Conservation (phyloP, 768 basidiomycete genomes). For the Calocybe cyanea region DNA sequence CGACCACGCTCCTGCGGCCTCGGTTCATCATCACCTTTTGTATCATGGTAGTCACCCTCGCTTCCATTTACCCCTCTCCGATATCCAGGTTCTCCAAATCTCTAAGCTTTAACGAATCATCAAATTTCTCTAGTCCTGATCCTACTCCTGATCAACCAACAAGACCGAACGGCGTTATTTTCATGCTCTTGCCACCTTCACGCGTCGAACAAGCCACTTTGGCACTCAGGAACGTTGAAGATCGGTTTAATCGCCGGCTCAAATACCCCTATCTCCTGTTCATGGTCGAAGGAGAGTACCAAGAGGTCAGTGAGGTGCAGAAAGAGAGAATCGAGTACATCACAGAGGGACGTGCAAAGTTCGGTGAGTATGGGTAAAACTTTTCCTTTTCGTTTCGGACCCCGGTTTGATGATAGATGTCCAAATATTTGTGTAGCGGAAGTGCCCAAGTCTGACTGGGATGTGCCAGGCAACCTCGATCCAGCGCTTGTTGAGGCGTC, state of each 20-base stretch:
- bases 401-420: neutral
- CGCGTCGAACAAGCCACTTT: constrained; percentile 23
- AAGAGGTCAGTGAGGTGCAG: constrained; percentile 19
- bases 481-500: constrained; percentile 19
- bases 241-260: constrained; percentile 26
- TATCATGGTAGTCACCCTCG: constrained; percentile 2
- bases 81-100: neutral
- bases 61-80: constrained; percentile 4
- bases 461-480: constrained; percentile 20
- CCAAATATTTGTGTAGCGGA: constrained; percentile 15
- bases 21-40: constrained; percentile 1
- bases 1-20: constrained; percentile 7
- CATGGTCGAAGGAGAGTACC: constrained; percentile 21
- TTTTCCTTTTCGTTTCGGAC: neutral
- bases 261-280: constrained; percentile 27
- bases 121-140: neutral
- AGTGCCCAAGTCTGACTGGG: constrained; percentile 21
- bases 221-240: constrained; percentile 26
- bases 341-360: constrained; percentile 23
- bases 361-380: constrained; percentile 16
- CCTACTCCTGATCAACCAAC: neutral
- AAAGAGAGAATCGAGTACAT: constrained; percentile 21
- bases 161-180: constrained; percentile 23
- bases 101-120: neutral
- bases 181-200: constrained; percentile 23